Conservation (phyloP, 768 basidiomycete genomes). For the Lactarius hengduanensis region DNA sequence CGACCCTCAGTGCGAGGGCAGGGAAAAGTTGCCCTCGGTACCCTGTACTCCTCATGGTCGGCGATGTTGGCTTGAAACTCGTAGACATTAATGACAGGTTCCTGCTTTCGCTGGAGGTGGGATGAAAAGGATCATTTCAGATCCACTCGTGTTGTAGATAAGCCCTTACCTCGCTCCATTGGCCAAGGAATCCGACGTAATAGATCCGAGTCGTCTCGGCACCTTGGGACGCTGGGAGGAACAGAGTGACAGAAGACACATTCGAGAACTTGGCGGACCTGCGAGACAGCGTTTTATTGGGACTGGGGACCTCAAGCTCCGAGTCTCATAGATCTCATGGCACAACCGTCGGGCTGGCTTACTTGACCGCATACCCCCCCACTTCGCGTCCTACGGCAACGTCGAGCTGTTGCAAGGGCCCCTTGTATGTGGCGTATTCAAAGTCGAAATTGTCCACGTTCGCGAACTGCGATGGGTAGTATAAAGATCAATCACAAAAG, state of each 20-base stretch:
- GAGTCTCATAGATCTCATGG: not conserved
- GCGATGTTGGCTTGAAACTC: slow-evolving; percentile 84
- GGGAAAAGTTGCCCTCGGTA: slow-evolving; percentile 55
- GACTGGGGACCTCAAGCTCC: not conserved
- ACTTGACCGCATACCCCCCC: too few relatives aligned
- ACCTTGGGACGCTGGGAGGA: slow-evolving; percentile 77
- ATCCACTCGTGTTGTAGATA: not conserved
- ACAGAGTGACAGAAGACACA: slow-evolving; percentile 76
- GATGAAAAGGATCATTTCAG: not conserved
- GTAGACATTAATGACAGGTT: slow-evolving; percentile 82
- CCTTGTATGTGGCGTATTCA: too few relatives aligned
- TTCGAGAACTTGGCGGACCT: slow-evolving; percentile 88
- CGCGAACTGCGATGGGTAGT: too few relatives aligned
- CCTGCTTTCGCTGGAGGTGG: slow-evolving; percentile 58
- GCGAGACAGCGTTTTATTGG: not conserved
- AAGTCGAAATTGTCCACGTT: too few relatives aligned
- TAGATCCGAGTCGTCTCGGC: slow-evolving; percentile 75
- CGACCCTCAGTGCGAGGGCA: slow-evolving; percentile 39
- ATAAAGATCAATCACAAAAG: too few relatives aligned
- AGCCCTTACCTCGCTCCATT: slow-evolving; percentile 68
- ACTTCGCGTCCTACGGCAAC: too few relatives aligned
- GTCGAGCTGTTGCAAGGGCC: too few relatives aligned
- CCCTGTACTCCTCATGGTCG: slow-evolving; percentile 85
- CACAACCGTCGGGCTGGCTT: too few relatives aligned
- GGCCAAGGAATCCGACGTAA: slow-evolving; percentile 72